Conservation (phyloP, 2,329 filamentous ascomycete genomes). For the Aspergillus brasiliensis region DNA sequence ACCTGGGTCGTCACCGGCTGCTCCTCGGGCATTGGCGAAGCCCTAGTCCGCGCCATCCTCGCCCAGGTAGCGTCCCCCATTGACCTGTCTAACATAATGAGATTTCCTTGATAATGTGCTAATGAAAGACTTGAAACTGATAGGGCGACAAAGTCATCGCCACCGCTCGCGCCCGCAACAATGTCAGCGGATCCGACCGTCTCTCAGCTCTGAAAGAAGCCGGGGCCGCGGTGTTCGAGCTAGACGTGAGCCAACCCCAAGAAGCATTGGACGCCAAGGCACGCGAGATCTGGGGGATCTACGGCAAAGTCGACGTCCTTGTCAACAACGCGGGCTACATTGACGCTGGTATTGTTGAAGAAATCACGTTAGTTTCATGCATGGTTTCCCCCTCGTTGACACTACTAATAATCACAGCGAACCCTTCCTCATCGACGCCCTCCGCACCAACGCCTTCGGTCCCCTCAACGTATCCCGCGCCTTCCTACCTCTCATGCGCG, state of each 20-base stretch:
- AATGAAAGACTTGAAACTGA: no score
- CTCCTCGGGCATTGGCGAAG: neutral
- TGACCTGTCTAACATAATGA: neutral
- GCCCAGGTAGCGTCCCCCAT: neutral
- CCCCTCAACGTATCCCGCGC: conserved; percentile 41
- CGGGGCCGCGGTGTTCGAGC: neutral
- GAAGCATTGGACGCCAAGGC: neutral
- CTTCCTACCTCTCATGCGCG: conserved; percentile 41
- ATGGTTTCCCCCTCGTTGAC: no score
- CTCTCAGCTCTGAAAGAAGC: neutral
- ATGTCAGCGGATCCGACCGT: neutral
- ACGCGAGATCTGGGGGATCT: neutral
- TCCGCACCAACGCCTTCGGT: conserved; percentile 29
- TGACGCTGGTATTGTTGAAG: conserved; percentile 5
- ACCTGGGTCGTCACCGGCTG: neutral
- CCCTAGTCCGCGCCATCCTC: neutral
- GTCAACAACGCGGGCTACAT: neutral
- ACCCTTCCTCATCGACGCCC: neutral
- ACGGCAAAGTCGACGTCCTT: neutral
- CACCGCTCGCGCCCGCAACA: neutral
- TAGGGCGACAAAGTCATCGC: conserved; percentile 4
- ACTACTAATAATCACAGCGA: neutral
- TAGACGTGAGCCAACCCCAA: neutral
- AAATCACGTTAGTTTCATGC: neutral
- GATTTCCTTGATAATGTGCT: no score